Base-by-base conservation (phyloP, 306 rosid species). In the Amphicarpaea edgeworthii region DNA sequence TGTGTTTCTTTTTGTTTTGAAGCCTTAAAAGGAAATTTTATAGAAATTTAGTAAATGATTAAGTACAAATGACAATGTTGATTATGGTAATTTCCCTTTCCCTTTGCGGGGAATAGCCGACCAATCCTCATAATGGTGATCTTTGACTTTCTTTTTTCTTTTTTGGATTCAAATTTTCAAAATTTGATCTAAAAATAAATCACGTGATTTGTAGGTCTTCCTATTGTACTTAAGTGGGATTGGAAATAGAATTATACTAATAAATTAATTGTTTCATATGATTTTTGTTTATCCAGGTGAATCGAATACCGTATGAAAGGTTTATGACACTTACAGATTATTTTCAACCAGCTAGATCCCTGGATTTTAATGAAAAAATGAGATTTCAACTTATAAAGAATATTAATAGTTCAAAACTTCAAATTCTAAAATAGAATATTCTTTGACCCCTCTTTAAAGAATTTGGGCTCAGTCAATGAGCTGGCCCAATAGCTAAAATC, bases 11-110 rank as follows among this genome's bases (percentile, higher is more conserved):
- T 60, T 60, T 30, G 67, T 32, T 16, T 28, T 32, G 5, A 30
- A 15, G 42, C 68, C 68, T n/a, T 32, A 61, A 61, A 30, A 3
- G 68, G 43, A 60, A 59, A 30, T 28, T 59, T 28, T 14, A 10
- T 6, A 30, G 7, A n/a, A 58, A 15, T 6, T 1, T n/a, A 34
- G 45, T 60, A 8, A 30, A 34, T 32, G 42, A 30, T 59, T 16
- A 61, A 32, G 45, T 32, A 15, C 7, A 32, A 61, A 61, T 61
- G 45, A 32, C 68, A 61, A 32, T 61, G 68, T 61, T 61, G 7
- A 61, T 61, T 16, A 15, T 61, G 20, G 45, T n/a, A 8, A 61
- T 60, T 30, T n/a, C 3, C 42, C 3, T 60, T 30, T n/a, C 3
- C 42, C 3, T 60, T 60, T 15, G 12, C 3, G 23, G 4, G 14